Evolutionary conservation across 1,284 basidiomycete genomes (phyloP).

Genomic region (Pterula multifida): DNA sequence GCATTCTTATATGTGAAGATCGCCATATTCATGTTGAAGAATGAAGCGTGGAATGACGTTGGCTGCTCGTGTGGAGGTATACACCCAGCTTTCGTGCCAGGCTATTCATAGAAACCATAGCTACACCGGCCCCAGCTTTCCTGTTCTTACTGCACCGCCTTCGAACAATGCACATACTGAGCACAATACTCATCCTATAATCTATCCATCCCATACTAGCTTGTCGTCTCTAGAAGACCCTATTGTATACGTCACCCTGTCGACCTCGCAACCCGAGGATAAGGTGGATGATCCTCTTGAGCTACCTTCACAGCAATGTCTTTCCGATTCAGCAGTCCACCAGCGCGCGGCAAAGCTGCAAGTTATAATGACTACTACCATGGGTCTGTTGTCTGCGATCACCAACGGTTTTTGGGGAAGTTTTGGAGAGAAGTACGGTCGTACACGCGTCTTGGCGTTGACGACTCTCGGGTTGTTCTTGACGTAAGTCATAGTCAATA

Average conservation of each 20-base stretch:
- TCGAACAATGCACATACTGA: slow-evolving; percentile 5
- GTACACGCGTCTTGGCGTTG: slow-evolving; percentile 64
- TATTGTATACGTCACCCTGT: slow-evolving; percentile 8
- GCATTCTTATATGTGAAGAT: too few relatives aligned
- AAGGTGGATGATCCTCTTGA: slow-evolving; percentile 34
- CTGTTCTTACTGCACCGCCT: slow-evolving; percentile 18
- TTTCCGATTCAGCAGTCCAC: slow-evolving; percentile 52
- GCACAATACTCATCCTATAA: slow-evolving; percentile 4
- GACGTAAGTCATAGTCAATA: slow-evolving; percentile 39
- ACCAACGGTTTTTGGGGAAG: slow-evolving; percentile 86
- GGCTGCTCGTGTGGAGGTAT: slow-evolving; percentile 65
- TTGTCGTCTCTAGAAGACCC: slow-evolving; percentile 11
- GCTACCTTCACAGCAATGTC: slow-evolving; percentile 39
- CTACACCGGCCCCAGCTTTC: slow-evolving; percentile 11
- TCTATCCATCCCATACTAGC: background rate
- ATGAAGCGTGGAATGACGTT: slow-evolving; percentile 66
- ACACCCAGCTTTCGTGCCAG: slow-evolving; percentile 64
- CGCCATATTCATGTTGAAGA: slow-evolving; percentile 8
- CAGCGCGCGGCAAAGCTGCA: slow-evolving; percentile 57
- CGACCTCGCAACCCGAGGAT: slow-evolving; percentile 10
- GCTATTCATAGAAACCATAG: slow-evolving; percentile 34
- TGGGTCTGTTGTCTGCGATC: slow-evolving; percentile 74
- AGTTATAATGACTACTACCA: slow-evolving; percentile 59
- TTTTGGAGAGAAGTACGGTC: slow-evolving; percentile 68
- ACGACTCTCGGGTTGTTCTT: slow-evolving; percentile 63